Evolutionary conservation across 495 filamentous ascomycete species (phyloP).

Genomic region (Penicillium goetzii): DNA sequence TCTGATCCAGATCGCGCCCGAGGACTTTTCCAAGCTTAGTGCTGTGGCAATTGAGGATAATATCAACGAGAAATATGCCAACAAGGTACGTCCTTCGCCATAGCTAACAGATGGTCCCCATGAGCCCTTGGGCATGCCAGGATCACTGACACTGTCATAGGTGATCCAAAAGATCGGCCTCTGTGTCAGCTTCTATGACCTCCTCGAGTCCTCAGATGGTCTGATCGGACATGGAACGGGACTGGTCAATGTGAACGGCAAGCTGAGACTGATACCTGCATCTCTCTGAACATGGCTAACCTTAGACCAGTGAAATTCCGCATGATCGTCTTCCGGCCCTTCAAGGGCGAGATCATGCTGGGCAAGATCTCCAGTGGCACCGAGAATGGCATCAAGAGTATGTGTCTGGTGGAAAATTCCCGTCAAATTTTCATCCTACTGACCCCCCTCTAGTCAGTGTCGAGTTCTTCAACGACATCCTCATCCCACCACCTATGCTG

Average conservation of each 20-base stretch:
- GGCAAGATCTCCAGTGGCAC: slow-evolving; percentile 77
- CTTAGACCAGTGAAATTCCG: slow-evolving; percentile 76
- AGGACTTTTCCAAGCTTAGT: slow-evolving; percentile 81
- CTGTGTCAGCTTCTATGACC: slow-evolving; percentile 87
- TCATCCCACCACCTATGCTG: slow-evolving; percentile 71
- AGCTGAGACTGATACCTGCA: neutral
- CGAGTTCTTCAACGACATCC: slow-evolving; percentile 91
- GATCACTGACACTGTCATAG: slow-evolving; percentile 30
- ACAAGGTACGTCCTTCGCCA: slow-evolving; percentile 62
- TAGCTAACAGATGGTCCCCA: neutral
- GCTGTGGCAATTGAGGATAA: slow-evolving; percentile 83
- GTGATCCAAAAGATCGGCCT: slow-evolving; percentile 82
- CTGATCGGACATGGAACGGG: slow-evolving; percentile 89
- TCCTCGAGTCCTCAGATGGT: slow-evolving; percentile 85
- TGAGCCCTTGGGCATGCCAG: neutral
- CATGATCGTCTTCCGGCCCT: slow-evolving; percentile 91
- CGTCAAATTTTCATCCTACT: neutral
- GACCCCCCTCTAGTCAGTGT: slow-evolving; percentile 62
- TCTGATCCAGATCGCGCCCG: slow-evolving; percentile 84
- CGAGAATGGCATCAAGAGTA: slow-evolving; percentile 74
- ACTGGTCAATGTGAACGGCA: slow-evolving; percentile 89
- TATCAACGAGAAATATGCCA: slow-evolving; percentile 94
- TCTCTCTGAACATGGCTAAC: slow-evolving; percentile 8
- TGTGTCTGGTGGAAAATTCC: slow-evolving; percentile 20
- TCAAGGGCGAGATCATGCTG: slow-evolving; percentile 85